Conservation (phyloP, 2,329 filamentous ascomycete species). For the Penicillium sp. region DNA sequence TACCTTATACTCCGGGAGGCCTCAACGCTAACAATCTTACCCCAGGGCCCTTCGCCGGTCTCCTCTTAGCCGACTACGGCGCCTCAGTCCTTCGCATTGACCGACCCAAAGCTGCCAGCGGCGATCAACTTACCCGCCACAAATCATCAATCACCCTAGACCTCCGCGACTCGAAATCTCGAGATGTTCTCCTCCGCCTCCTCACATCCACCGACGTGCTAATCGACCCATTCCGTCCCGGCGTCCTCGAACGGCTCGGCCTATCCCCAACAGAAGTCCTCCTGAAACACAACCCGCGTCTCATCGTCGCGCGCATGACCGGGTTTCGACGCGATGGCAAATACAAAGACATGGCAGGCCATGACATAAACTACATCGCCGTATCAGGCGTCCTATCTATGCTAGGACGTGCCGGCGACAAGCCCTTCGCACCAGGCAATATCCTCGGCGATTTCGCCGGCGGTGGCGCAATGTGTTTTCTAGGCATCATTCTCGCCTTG, state of each 20-base stretch:
- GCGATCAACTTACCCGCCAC: slow-evolving; percentile 75
- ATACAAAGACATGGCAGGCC: slow-evolving; percentile 85
- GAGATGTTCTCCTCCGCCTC: slow-evolving; percentile 67
- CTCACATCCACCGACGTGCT: slow-evolving; percentile 69
- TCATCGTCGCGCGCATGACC: slow-evolving; percentile 84
- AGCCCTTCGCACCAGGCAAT: slow-evolving; percentile 78
- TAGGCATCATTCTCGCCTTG: slow-evolving; percentile 80
- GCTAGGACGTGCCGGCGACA: slow-evolving; percentile 68
- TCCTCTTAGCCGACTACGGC: slow-evolving; percentile 86
- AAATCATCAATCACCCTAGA: slow-evolving; percentile 81
- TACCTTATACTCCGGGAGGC: background rate
- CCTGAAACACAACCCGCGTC: slow-evolving; percentile 65
- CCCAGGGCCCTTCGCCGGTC: slow-evolving; percentile 76
- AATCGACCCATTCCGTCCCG: slow-evolving; percentile 91
- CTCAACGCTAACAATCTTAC: slow-evolving; percentile 4
- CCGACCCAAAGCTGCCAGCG: slow-evolving; percentile 55
- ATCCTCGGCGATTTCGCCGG: slow-evolving; percentile 89
- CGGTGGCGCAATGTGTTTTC: slow-evolving; percentile 77
- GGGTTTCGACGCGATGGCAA: slow-evolving; percentile 86
- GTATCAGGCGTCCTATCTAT: slow-evolving; percentile 77
- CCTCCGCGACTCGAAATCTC: slow-evolving; percentile 67
- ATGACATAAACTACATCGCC: slow-evolving; percentile 96
- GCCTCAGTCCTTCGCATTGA: slow-evolving; percentile 87
- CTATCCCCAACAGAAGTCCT: slow-evolving; percentile 70
- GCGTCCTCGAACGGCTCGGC: slow-evolving; percentile 81